phyloP scores from a whole-genome alignment of 176 grass and related monocot genomes.

The Triticum aestivum region IWGSC_CS_RefSeq_v2.1 NC_057808.1:133869453-133869952 shows the following conservation, averaged over 20 bases:
- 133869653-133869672: conserved; percentile 8
- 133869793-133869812: conserved; percentile 46
- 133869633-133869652: background rate
- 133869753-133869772: background rate
- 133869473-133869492: too few relatives aligned
- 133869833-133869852: conserved; percentile 58
- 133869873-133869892: conserved; percentile 77
- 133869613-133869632: background rate
- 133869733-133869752: background rate
- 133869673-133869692: background rate
- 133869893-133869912: conserved; percentile 73
- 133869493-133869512: too few relatives aligned
- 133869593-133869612: background rate
- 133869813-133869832: conserved; percentile 65
- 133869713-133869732: background rate
- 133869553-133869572: background rate
- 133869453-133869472: too few relatives aligned
- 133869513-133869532: too few relatives aligned
- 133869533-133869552: too few relatives aligned
- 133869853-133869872: conserved; percentile 60
- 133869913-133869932: conserved; percentile 57
- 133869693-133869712: background rate
- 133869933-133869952: conserved; percentile 60
- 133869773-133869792: background rate
- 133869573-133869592: conserved; percentile 7